Evolutionary conservation across 345 rosid species (phyloP).

Genomic region (Boechera divaricarpa): DNA sequence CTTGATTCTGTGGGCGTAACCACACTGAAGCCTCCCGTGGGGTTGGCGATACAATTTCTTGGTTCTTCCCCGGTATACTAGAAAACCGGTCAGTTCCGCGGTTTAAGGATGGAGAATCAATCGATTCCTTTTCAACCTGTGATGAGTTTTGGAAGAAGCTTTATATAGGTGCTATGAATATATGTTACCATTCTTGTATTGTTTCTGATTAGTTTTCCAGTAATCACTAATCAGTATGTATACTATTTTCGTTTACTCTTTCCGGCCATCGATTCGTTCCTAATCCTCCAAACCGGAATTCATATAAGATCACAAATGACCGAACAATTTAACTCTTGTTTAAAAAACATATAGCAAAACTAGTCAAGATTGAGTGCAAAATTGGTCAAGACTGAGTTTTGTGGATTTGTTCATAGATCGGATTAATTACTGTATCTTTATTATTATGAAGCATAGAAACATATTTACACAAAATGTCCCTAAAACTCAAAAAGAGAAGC

Average conservation of each 20-base stretch:
- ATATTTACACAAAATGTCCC: slow-evolving; percentile 36
- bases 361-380: not conserved
- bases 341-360: not conserved
- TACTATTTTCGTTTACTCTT: slow-evolving; percentile 20
- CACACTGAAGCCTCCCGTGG: slow-evolving; percentile 10
- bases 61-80: not conserved
- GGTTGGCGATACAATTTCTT: slow-evolving; percentile 28
- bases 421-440: slow-evolving; percentile 25
- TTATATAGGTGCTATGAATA: slow-evolving; percentile 38
- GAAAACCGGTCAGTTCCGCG: not conserved
- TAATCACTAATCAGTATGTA: slow-evolving; percentile 19
- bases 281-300: slow-evolving; percentile 5
- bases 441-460: slow-evolving; percentile 21
- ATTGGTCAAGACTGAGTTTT: not conserved
- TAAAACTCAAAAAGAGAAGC: slow-evolving; percentile 27
- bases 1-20: slow-evolving; percentile 31
- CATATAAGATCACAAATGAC: not conserved
- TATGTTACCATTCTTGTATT: slow-evolving; percentile 39
- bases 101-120: slow-evolving; percentile 9
- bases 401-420: not conserved
- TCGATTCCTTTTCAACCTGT: slow-evolving; percentile 24
- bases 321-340: not conserved
- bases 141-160: slow-evolving; percentile 29
- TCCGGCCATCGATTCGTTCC: slow-evolving; percentile 7
- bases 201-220: slow-evolving; percentile 19